Evolutionary conservation across 805 yeast genomes (phyloP).

Genomic region (Lachancea nothofagi): DNA sequence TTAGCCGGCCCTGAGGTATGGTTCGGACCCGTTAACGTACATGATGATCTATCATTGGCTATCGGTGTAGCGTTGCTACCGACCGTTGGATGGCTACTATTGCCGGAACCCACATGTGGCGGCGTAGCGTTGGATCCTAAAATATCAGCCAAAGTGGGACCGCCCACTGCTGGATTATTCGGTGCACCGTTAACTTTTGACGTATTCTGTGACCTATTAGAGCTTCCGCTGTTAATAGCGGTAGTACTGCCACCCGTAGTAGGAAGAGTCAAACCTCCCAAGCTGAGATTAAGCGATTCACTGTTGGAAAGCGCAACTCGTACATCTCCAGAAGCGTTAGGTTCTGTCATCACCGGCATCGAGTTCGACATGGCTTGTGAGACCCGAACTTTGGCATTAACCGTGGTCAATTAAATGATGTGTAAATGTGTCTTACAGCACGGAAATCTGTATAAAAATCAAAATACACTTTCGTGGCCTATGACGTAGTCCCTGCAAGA

Average conservation of each 20-base stretch:
- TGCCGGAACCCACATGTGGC: slow-evolving; percentile 1
- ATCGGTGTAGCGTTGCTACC: slow-evolving; percentile 3
- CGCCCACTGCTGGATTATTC: not conserved
- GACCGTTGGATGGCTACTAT: slow-evolving; percentile 5
- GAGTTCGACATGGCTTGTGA: slow-evolving; percentile 3
- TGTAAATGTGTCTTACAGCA: too few species aligned
- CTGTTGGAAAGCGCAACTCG: not conserved
- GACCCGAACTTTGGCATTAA: too few species aligned
- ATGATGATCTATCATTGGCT: not conserved
- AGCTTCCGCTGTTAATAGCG: not conserved
- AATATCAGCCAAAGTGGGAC: slow-evolving; percentile 7
- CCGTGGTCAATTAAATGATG: not conserved
- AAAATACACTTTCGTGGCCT: too few species aligned
- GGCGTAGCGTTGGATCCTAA: slow-evolving; percentile 4
- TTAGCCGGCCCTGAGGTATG: not conserved
- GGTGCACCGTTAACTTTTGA: not conserved
- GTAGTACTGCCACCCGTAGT: not conserved
- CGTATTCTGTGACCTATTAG: not conserved
- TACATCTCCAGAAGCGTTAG: not conserved
- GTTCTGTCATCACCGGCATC: slow-evolving; percentile 2
- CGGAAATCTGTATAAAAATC: too few species aligned
- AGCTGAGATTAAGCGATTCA: not conserved
- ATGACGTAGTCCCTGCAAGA: too few species aligned
- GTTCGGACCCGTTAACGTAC: not conserved
- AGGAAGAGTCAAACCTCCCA: not conserved